Evolutionary conservation across 2,329 filamentous ascomycete genomes (phyloP).

Genomic region (Trichoderma brevicompactum): DNA sequence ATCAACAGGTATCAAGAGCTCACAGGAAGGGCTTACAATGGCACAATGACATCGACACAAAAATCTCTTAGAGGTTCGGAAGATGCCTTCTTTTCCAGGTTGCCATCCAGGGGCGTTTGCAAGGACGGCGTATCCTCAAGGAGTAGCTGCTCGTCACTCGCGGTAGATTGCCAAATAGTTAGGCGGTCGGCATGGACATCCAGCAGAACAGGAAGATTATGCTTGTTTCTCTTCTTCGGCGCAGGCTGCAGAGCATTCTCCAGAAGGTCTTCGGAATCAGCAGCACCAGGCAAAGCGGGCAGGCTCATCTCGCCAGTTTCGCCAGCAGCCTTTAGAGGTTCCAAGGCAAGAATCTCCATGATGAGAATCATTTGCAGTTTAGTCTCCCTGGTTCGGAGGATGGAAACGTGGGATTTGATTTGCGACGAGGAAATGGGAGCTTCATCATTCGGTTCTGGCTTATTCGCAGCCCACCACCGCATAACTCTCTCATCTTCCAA

Average conservation of each 20-base stretch:
- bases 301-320: conserved; percentile 52
- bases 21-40: conserved; percentile 62
- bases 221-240: conserved; percentile 62
- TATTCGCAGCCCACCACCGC: conserved; percentile 70
- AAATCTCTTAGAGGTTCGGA: conserved; percentile 74
- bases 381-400: conserved; percentile 74
- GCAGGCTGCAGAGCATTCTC: conserved; percentile 38
- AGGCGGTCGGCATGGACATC: conserved; percentile 78
- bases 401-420: conserved; percentile 65
- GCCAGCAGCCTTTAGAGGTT: conserved; percentile 53
- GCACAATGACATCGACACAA: conserved; percentile 78
- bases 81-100: conserved; percentile 47
- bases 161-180: conserved; percentile 82
- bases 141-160: conserved; percentile 60
- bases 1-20: background rate
- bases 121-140: conserved; percentile 54
- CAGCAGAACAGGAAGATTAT: conserved; percentile 67
- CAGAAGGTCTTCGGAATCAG: conserved; percentile 34
- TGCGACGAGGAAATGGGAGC: conserved; percentile 54
- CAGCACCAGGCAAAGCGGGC: conserved; percentile 49
- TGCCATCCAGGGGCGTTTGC: conserved; percentile 41
- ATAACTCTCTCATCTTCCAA: conserved; percentile 67
- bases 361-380: conserved; percentile 81
- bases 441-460: conserved; percentile 57
- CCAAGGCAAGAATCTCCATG: conserved; percentile 74